A percentile compares a stretch with the other conserved stretches of the same genome.
Conservation (phyloP, 768 basidiomycete genomes). For the Mrakia blollopis region DNA sequence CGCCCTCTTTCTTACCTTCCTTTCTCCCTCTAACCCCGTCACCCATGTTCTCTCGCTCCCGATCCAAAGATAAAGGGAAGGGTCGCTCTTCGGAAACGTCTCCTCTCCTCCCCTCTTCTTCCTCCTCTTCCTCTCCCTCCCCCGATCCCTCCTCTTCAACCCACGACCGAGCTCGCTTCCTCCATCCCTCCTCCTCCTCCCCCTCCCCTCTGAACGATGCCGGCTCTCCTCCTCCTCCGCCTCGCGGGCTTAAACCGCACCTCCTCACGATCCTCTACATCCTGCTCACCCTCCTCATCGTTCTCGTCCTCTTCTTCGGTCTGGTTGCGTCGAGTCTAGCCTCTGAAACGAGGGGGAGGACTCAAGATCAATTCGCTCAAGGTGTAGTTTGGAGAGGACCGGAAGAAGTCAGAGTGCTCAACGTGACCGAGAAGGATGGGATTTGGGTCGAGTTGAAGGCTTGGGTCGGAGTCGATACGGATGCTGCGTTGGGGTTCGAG, state of each 20-base stretch:
- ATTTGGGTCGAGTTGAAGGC: constrained; percentile 38
- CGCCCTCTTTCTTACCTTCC: no score
- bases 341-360: constrained; percentile 35
- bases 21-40: neutral
- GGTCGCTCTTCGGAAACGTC: neutral
- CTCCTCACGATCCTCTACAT: constrained; percentile 23
- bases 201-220: constrained; percentile 8
- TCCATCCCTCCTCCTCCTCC: neutral
- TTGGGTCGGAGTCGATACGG: constrained; percentile 40
- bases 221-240: constrained; percentile 28
- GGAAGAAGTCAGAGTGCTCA: constrained; percentile 38
- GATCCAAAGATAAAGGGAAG: neutral
- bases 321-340: constrained; percentile 38
- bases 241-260: constrained; percentile 24
- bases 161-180: neutral
- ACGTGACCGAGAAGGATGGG: constrained; percentile 39
- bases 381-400: constrained; percentile 39
- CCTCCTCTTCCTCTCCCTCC: neutral
- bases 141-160: neutral
- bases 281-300: constrained; percentile 33
- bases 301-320: constrained; percentile 34
- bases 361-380: constrained; percentile 35
- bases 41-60: neutral
- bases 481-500: constrained; percentile 38
- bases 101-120: neutral